Evolutionary conservation across 1,284 basidiomycete genomes (phyloP).

Genomic region (Athelia sp.): DNA sequence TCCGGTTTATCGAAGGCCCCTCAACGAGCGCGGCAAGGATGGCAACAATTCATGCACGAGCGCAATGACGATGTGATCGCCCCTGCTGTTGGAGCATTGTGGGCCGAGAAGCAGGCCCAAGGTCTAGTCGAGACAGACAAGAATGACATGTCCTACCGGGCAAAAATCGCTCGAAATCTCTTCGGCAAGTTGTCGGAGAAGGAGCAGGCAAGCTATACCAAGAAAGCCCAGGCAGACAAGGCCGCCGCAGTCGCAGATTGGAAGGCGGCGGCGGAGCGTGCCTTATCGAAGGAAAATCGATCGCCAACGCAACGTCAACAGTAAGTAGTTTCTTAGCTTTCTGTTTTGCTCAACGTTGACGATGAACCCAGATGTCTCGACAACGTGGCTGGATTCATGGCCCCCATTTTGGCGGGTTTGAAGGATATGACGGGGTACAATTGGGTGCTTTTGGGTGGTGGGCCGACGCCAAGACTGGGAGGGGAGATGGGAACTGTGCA

Average conservation of each 20-base stretch:
- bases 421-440: not conserved
- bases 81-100: not conserved
- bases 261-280: constrained; percentile 2
- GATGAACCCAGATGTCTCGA: not conserved
- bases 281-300: not conserved
- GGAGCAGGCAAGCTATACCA: constrained; percentile 2
- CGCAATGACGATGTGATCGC: not conserved
- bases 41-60: not conserved
- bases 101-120: not conserved
- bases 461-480: not conserved
- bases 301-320: constrained; percentile 5
- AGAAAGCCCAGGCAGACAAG: constrained; percentile 6
- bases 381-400: not conserved
- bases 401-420: not conserved
- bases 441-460: not conserved
- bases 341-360: not conserved
- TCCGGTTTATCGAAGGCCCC: not conserved
- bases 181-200: constrained; percentile 4
- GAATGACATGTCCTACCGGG: constrained; percentile 4
- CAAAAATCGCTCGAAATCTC: constrained; percentile 2
- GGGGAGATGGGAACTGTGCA: not conserved
- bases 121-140: not conserved
- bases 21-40: constrained; percentile 5
- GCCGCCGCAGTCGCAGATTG: not conserved
- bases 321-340: constrained; percentile 1